Percentiles rank a stretch among this genome's conserved stretches.
Evolutionary conservation across 495 filamentous ascomycete species (phyloP).

Genomic region (Xylaria venustula): DNA sequence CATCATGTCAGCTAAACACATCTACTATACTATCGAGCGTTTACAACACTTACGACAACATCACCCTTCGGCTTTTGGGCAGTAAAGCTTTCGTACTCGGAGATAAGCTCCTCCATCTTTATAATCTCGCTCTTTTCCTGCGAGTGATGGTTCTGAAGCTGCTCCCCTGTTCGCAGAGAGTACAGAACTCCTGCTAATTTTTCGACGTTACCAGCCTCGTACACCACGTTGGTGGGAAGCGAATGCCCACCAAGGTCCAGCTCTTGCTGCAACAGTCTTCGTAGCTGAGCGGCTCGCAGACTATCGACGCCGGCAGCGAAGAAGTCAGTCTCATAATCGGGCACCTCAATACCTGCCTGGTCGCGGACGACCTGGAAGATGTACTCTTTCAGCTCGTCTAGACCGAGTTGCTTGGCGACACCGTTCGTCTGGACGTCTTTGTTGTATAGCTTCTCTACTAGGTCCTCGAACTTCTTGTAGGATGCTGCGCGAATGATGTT

Average conservation of each 20-base stretch:
- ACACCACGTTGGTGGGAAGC: slow-evolving; percentile 47
- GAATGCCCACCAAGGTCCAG: slow-evolving; percentile 40
- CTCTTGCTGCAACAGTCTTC: slow-evolving; percentile 47
- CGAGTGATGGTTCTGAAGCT: neutral
- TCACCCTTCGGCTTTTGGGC: slow-evolving; percentile 28
- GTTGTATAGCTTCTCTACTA: slow-evolving; percentile 51
- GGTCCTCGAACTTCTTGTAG: slow-evolving; percentile 43
- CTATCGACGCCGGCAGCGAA: slow-evolving; percentile 60
- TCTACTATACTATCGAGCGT: neutral
- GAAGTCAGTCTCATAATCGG: slow-evolving; percentile 45
- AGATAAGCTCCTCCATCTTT: slow-evolving; percentile 46
- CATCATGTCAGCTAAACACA: slow-evolving; percentile 28
- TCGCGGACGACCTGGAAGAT: slow-evolving; percentile 43
- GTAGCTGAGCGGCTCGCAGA: slow-evolving; percentile 58
- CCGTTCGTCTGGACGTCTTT: slow-evolving; percentile 26
- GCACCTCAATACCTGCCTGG: slow-evolving; percentile 39
- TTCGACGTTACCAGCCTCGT: slow-evolving; percentile 48
- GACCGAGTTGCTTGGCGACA: slow-evolving; percentile 33
- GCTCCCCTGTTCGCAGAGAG: slow-evolving; percentile 31
- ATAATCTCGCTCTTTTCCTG: slow-evolving; percentile 28
- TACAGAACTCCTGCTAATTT: slow-evolving; percentile 48
- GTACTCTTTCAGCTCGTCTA: slow-evolving; percentile 39
- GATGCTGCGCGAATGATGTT: slow-evolving; percentile 56
- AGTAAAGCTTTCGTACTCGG: slow-evolving; percentile 49
- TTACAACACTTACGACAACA: slow-evolving; percentile 9